phyloP scores from a whole-genome alignment of 1,284 basidiomycete genomes.

The Polyporus tsugae region DNA sequence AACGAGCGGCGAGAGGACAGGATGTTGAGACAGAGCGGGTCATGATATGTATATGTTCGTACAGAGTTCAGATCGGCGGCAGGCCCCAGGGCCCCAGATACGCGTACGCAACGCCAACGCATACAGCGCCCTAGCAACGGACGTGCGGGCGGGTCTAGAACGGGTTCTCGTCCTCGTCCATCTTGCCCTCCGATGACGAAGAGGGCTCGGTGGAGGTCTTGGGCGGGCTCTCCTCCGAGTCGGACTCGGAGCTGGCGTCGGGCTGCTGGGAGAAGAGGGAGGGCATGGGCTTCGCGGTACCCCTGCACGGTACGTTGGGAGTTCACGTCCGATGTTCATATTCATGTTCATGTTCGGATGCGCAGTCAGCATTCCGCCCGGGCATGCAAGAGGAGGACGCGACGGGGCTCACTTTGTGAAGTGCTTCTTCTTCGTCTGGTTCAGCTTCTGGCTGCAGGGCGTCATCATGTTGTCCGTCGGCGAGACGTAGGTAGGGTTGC shows the following conservation, averaged over 20 bases:
- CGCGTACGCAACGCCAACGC: slow-evolving; percentile 8
- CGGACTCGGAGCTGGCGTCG: slow-evolving; percentile 38
- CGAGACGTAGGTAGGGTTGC: slow-evolving; percentile 85
- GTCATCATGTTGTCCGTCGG: slow-evolving; percentile 95
- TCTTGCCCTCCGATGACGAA: slow-evolving; percentile 31
- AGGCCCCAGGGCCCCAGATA: slow-evolving; percentile 16
- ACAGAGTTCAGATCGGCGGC: slow-evolving; percentile 34
- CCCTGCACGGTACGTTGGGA: slow-evolving; percentile 45
- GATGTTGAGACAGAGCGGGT: slow-evolving; percentile 17
- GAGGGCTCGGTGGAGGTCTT: slow-evolving; percentile 43
- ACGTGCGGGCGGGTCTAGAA: slow-evolving; percentile 34
- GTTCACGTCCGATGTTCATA: background rate
- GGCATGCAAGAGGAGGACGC: background rate
- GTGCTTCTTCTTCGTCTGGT: slow-evolving; percentile 89
- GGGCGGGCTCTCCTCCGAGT: slow-evolving; percentile 35
- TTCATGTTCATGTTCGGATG: background rate
- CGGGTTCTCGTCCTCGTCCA: slow-evolving; percentile 44
- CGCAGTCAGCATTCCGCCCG: background rate
- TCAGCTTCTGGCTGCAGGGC: slow-evolving; percentile 89
- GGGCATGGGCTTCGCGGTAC: slow-evolving; percentile 60
- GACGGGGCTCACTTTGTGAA: slow-evolving; percentile 76
- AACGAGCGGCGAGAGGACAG: slow-evolving; percentile 27
- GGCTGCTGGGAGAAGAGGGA: slow-evolving; percentile 63
- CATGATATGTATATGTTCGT: slow-evolving; percentile 30
- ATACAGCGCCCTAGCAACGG: background rate